Evolutionary conservation across 257 asterid genomes (phyloP).

Genomic region (Buddleja alternifolia): DNA sequence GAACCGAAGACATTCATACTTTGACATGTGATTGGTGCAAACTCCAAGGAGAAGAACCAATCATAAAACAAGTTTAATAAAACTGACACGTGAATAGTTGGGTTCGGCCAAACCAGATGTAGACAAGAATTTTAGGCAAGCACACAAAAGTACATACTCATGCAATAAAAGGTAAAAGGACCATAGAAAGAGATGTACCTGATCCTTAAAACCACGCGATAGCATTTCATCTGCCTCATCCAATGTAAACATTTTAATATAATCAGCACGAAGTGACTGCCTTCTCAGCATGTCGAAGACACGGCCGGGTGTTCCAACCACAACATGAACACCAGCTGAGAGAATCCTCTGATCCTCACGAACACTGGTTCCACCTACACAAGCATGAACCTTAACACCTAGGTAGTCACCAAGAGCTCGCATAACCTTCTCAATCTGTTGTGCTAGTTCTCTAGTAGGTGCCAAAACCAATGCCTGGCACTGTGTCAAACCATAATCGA

Average conservation of each 20-base stretch:
- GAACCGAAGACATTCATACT: too few relatives aligned
- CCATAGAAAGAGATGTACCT: slow-evolving; percentile 37
- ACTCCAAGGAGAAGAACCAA: too few relatives aligned
- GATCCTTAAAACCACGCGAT: slow-evolving; percentile 70
- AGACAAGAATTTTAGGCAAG: too few relatives aligned
- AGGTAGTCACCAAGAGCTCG: slow-evolving; percentile 70
- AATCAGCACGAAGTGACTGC: slow-evolving; percentile 53
- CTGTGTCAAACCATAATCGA: slow-evolving; percentile 51
- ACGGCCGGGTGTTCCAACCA: slow-evolving; percentile 74
- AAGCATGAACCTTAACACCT: slow-evolving; percentile 70
- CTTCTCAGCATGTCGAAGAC: slow-evolving; percentile 65
- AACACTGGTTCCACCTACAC: slow-evolving; percentile 74
- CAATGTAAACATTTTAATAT: slow-evolving; percentile 56
- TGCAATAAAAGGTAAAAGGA: neutral
- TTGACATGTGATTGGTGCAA: too few relatives aligned
- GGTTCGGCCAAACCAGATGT: too few relatives aligned
- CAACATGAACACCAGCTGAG: slow-evolving; percentile 64
- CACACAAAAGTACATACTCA: neutral
- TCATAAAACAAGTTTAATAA: too few relatives aligned
- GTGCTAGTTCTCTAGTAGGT: slow-evolving; percentile 68
- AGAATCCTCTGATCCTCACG: slow-evolving; percentile 69
- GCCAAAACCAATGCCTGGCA: slow-evolving; percentile 69
- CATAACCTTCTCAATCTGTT: slow-evolving; percentile 63
- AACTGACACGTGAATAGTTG: too few relatives aligned
- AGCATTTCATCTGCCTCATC: slow-evolving; percentile 72